Evolutionary conservation across 345 rosid genomes (phyloP).

Genomic region (Hypericum androsaemum): DNA sequence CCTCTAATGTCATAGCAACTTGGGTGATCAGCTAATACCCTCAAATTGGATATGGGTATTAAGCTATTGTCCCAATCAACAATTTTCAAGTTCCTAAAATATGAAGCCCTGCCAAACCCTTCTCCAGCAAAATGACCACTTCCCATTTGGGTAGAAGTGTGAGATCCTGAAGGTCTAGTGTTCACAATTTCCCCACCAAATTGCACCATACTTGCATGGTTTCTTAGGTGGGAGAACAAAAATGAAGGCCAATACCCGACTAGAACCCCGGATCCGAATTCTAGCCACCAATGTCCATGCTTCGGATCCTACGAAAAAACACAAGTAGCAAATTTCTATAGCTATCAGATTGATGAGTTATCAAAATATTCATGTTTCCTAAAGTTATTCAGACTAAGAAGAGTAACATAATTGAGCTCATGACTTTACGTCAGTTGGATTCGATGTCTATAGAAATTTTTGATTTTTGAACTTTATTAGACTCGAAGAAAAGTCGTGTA

Average conservation of each 20-base stretch:
- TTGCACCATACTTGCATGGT: constrained; percentile 89
- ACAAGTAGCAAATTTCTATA: not conserved
- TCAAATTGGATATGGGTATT: constrained; percentile 53
- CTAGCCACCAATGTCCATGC: constrained; percentile 99
- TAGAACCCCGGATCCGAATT: constrained; percentile 78
- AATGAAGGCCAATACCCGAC: constrained; percentile 94
- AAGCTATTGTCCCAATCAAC: constrained; percentile 95
- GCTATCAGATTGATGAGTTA: not conserved
- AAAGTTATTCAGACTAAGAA: no score
- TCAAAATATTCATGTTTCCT: no score
- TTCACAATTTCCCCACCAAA: constrained; percentile 94
- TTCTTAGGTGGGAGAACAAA: constrained; percentile 66
- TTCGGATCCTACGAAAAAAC: constrained; percentile 69
- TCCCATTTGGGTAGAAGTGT: constrained; percentile 91
- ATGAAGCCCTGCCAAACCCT: constrained; percentile 86
- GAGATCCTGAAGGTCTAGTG: constrained; percentile 55
- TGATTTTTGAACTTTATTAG: no score
- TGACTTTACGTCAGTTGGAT: no score
- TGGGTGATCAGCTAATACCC: constrained; percentile 76
- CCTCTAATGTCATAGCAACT: constrained; percentile 80
- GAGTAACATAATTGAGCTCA: no score
- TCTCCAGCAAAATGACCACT: constrained; percentile 94
- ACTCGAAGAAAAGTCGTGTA: no score
- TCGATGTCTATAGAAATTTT: no score
- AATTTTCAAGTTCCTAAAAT: constrained; percentile 73